Percentiles rank a stretch among this genome's conserved stretches.
Evolutionary conservation across 2,329 filamentous ascomycete genomes (phyloP).

Genomic region (Davidsoniella eucalypti): DNA sequence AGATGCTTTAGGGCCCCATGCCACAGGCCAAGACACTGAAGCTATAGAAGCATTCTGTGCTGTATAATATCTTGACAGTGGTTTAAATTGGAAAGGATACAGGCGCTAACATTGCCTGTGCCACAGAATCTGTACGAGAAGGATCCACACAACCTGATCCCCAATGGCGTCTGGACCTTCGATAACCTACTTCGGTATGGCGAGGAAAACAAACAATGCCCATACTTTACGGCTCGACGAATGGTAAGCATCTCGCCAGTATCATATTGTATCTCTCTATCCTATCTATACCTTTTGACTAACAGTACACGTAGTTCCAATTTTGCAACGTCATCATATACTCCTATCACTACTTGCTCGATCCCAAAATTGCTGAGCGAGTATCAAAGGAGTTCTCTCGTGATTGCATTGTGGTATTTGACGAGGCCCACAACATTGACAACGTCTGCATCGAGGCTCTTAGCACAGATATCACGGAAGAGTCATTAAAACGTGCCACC

Average conservation of each 20-base stretch:
- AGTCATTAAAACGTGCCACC: conserved; percentile 79
- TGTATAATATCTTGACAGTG: background rate
- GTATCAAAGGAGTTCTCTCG: conserved; percentile 93
- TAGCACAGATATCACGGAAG: conserved; percentile 92
- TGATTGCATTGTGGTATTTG: conserved; percentile 96
- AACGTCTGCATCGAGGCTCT: conserved; percentile 97
- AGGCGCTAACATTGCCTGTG: background rate
- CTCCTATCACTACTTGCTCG: conserved; percentile 94
- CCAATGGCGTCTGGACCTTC: conserved; percentile 88
- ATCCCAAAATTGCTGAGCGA: conserved; percentile 92
- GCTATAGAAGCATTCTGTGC: too few relatives aligned
- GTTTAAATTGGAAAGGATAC: too few relatives aligned
- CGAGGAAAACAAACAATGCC: conserved; percentile 90
- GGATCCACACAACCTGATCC: conserved; percentile 86
- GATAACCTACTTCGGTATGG: conserved; percentile 80
- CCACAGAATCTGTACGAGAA: conserved; percentile 73
- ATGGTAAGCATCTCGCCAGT: conserved; percentile 48
- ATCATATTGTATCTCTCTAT: background rate
- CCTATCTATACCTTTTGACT: background rate
- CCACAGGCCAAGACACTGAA: background rate
- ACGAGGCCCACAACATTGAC: conserved; percentile 98
- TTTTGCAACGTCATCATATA: conserved; percentile 99
- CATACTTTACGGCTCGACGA: conserved; percentile 85
- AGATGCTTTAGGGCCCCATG: too few relatives aligned
- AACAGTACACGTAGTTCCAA: conserved; percentile 50